Base-by-base conservation (phyloP, 1,284 basidiomycete genomes). In the Puccinia coronata region DNA sequence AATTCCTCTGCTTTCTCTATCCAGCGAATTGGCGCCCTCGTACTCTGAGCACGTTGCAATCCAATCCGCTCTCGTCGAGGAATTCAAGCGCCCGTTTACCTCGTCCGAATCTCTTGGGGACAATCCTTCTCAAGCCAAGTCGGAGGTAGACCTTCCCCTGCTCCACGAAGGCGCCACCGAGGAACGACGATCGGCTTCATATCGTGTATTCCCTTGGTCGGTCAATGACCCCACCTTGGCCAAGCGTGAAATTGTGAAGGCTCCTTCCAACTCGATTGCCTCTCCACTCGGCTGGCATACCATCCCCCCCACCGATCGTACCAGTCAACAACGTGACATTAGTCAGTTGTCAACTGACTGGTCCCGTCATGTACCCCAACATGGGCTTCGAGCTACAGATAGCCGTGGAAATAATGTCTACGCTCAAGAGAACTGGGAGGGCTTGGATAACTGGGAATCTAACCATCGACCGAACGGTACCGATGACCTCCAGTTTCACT, bases 371-470 rank as follows among this genome's bases (percentile, higher is more conserved):
- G 74, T 41, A 87, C 67, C 84, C 4, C 36, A 16, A 1, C 43
- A 28, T 41, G 16, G 9, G 71, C 70, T 73, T 12, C 11, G 23
- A 14, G 75, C 67, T n/a, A 34, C 34, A 5, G 65, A 49, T 80
- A 43, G 23, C 39, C 43, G 53, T 47, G 69, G 70, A 63, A 28
- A 59, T 65, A 80, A 89, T 88, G 88, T 92, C 76, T 93, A 93
- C 83, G 92, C 93, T 0, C 93, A 94, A 83, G 93, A 94, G 89
- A 92, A 95, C 86, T 93, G 93, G 92, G 91, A 93, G 82, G 95
- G 95, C 43, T 89, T 88, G 84, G 92, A 92, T 85, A 85, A 87
- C 63, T 96, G 90, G 90, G 86, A 92, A 55, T 83, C 88, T 84
- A 96, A 96, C 87, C 91, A 91, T 86, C 92, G 95, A 77, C 95